Conservation (phyloP, 257 asterid genomes). For the Forsythia viridissima region DNA sequence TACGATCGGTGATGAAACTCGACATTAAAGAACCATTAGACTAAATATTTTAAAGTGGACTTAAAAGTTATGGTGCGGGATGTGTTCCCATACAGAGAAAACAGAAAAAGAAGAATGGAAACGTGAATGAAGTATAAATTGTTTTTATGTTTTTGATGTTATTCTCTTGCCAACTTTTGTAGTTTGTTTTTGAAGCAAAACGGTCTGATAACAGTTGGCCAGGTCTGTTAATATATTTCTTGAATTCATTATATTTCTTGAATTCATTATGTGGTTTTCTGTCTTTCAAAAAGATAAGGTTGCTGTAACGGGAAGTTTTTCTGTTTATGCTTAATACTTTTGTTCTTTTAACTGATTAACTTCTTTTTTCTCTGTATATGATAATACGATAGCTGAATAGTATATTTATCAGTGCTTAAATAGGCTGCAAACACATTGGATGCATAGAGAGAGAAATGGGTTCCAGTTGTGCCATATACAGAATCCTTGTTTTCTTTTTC, state of each 20-base stretch:
- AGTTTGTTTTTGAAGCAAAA: slow-evolving; percentile 10
- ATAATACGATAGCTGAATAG: slow-evolving; percentile 24
- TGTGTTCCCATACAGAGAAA: background rate
- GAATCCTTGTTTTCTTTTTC: slow-evolving; percentile 41
- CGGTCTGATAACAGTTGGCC: background rate
- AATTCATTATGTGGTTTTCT: background rate
- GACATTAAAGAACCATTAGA: background rate
- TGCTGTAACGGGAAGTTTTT: slow-evolving; percentile 11
- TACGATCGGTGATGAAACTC: too few relatives aligned
- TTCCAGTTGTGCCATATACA: slow-evolving; percentile 24
- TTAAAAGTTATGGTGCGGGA: background rate
- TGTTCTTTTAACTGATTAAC: slow-evolving; percentile 26
- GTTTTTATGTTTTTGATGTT: slow-evolving; percentile 8
- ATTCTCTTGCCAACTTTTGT: slow-evolving; percentile 4
- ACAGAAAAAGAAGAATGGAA: slow-evolving; percentile 3
- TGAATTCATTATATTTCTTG: background rate
- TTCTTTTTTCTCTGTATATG: slow-evolving; percentile 15
- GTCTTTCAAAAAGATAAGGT: slow-evolving; percentile 21
- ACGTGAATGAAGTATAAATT: background rate
- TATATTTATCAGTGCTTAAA: slow-evolving; percentile 29
- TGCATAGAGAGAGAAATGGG: slow-evolving; percentile 57
- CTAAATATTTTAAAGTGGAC: background rate
- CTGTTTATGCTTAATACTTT: slow-evolving; percentile 9
- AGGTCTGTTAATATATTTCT: background rate
- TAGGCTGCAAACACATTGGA: slow-evolving; percentile 40